Base-by-base conservation (phyloP, 768 basidiomycete genomes). In the Clathrus columnatus region DNA sequence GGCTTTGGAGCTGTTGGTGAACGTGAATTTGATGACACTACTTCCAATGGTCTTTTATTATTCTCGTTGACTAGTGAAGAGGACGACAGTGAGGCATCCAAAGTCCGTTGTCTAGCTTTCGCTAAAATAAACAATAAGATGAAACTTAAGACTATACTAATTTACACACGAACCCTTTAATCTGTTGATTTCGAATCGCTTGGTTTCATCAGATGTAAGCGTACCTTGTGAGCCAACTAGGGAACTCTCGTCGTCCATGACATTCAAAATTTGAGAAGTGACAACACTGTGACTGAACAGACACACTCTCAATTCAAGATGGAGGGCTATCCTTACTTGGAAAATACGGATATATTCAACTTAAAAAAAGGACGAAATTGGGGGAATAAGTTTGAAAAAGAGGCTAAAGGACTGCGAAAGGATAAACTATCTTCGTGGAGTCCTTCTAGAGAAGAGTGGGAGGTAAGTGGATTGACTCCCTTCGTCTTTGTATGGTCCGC, bases 401-500 rank as follows among this genome's bases (percentile, higher is more conserved):
- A 82, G n/a, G 81, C 87, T 18, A 76, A 89, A 64, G 92, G 89
- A 89, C 76, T 87, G 48, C 80, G 89, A 17, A 79, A 76, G 65
- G 87, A 90, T 46, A 92, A 93, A 69, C 81, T 91, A 57, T 79
- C 81, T 26, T 74, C 83, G 14, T 93, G 91, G 91, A 88, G 87
- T 26, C 88, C 90, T 20, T 78, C 79, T 48, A 80, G 83, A 73
- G 88, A 88, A 30, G 88, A 91, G 57, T 90, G 87, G 84, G 88
- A 91, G 81, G 90, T 87, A 63, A 59, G 59, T 24, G 75, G 64
- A 16, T 16, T 45, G 26, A 45, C 43, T 42, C 29, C 36, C n/a
- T 29, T 16, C n/a, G 20, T 20, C 24, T 29, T 21, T 51, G 41
- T 28, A 18, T 30, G 41, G 52, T 48, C 30, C 49, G 52, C 48